Evolutionary conservation across 2,329 filamentous ascomycete genomes (phyloP).

Genomic region (Zymoseptoria pseudotritici): DNA sequence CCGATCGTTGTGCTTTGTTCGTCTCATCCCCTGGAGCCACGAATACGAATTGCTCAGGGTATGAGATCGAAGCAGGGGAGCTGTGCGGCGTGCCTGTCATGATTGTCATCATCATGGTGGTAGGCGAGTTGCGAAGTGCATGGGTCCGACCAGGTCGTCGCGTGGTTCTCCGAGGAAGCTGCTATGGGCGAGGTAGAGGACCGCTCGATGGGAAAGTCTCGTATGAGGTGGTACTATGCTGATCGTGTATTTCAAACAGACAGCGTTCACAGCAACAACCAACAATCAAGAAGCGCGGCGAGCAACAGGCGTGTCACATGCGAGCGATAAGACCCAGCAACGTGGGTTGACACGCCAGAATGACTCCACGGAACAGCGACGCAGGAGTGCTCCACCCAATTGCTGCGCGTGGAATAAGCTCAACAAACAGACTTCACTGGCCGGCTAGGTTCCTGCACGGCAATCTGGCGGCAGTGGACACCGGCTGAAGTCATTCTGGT

Average conservation of each 20-base stretch:
- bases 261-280: not conserved
- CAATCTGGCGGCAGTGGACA: constrained; percentile 18
- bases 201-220: not conserved
- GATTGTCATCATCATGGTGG: not conserved
- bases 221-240: not conserved
- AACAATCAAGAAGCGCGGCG: not conserved
- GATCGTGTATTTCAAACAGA: not conserved
- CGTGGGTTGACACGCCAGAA: constrained; percentile 17
- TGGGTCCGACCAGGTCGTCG: not conserved
- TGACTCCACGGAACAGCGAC: constrained; percentile 12
- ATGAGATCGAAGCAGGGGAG: not conserved
- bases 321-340: constrained; percentile 17
- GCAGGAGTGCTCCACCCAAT: constrained; percentile 8
- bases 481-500: constrained; percentile 12
- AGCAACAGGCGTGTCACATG: not conserved
- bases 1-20: not conserved
- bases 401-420: constrained; percentile 9
- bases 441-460: constrained; percentile 10
- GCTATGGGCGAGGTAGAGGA: not conserved
- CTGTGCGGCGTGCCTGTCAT: not conserved
- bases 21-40: not conserved
- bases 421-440: not conserved
- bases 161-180: not conserved
- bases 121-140: not conserved
- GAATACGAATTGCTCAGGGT: not conserved